Evolutionary conservation across 805 yeast genomes (phyloP), one percentile per base, ranked within the genome.

Genomic region (Helenozyma rhizophorensis): DNA sequence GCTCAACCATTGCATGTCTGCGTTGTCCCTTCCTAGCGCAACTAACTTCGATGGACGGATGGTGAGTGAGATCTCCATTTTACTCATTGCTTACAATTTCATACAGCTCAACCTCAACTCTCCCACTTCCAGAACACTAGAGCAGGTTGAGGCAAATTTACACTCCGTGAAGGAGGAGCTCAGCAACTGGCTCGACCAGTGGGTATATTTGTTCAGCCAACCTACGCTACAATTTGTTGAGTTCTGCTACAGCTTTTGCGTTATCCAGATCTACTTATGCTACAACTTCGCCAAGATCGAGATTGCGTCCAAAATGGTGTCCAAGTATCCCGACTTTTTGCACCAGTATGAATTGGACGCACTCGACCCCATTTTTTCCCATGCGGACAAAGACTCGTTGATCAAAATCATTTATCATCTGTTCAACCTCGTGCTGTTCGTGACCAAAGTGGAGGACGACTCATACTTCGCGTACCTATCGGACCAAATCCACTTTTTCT

Each of bases 41-140:
- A 80, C 88, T 5, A 81, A 82, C 48, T 84, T 83, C 52, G 95
- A 84, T 51, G 86, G 84, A n/a, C 59, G 93, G 37, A 81, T 84
- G 76, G 80, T 83, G 6, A 80, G 87, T 25, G 94, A 84, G 54
- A 76, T 82, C 31, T 72, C 78, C 13, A 65, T 82, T 9, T 75
- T 80, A 33, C 53, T 74, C 12, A 66, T 76, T 9, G 65, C 79
- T 0, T 81, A 81, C 56, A 72, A 73, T 36, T 80, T 66, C 51
- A 59, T 79, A 14, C 80, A 78, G 33, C 38, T 50, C 9, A 58
- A 47, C 32, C 41, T 59, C 16, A 56, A 53, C 34, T 28, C 35
- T 14, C 38, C 32, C 10, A 19, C 34, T 4, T 21, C 31, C 21
- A 33, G 31, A n/a, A 29, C 33, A 7, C 14, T 29, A 6, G 36